phyloP scores from a whole-genome alignment of 768 basidiomycete species.

The Lepiota brunneoincarnata region DNA sequence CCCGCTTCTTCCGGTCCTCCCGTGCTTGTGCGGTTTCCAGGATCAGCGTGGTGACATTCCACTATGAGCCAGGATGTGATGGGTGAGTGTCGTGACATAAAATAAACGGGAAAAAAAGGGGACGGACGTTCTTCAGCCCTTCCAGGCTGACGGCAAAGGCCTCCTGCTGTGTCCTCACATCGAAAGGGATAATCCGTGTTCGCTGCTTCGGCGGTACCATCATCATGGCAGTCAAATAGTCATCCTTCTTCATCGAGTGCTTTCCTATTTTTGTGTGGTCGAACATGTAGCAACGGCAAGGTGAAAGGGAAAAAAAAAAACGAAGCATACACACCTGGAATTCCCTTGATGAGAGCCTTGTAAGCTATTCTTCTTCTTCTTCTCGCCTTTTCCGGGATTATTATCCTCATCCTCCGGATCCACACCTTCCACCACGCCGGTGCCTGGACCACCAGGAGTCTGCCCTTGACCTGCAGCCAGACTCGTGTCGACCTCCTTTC shows the following conservation, averaged over 20 bases:
- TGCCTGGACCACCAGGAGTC: constrained; percentile 22
- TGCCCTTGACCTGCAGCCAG: constrained; percentile 14
- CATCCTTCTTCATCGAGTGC: constrained; percentile 79
- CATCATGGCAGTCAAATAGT: constrained; percentile 65
- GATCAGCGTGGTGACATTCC: constrained; percentile 62
- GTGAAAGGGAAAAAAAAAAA: neutral
- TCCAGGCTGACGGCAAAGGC: constrained; percentile 73
- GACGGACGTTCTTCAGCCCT: constrained; percentile 68
- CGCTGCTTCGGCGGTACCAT: constrained; percentile 70
- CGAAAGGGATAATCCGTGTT: constrained; percentile 59
- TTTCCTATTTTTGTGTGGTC: constrained; percentile 45
- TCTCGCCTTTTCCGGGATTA: constrained; percentile 50
- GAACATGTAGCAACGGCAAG: constrained; percentile 14
- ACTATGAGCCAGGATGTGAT: constrained; percentile 35
- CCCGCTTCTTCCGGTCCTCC: constrained; percentile 77
- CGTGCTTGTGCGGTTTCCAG: constrained; percentile 71
- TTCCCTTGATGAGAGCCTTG: constrained; percentile 71
- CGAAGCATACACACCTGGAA: constrained; percentile 53
- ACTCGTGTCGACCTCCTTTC: constrained; percentile 35
- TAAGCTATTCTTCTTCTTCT: constrained; percentile 80
- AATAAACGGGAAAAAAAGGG: constrained; percentile 13
- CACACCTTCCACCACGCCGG: constrained; percentile 29
- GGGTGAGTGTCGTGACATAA: constrained; percentile 11
- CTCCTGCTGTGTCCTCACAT: constrained; percentile 63
- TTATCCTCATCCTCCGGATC: constrained; percentile 51